Base-by-base conservation (phyloP, 1,284 basidiomycete genomes). In the Heliocybe sulcata region DNA sequence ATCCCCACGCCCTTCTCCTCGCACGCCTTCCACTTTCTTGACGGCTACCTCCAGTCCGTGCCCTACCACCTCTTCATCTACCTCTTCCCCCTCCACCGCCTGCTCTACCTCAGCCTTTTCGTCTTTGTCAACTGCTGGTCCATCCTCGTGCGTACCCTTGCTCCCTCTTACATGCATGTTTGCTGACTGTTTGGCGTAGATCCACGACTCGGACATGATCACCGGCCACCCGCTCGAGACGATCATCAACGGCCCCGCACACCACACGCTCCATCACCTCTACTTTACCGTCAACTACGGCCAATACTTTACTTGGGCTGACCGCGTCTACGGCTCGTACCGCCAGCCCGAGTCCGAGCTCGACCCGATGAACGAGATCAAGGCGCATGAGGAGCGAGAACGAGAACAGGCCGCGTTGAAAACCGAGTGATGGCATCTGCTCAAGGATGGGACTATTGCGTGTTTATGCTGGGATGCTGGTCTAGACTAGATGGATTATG, bases 131-230 rank as follows among this genome's bases (percentile, higher is more conserved):
- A 96, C 73, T 80, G 89, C 65, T 97, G 94, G 94, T 86, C 76
- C 56, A 94, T 98, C 69, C 79, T 96, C 59, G 90, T 92, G 72
- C 61, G 79, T 73, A 16, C 56, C 22, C n/a, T 6, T 16, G 8
- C 16, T 42, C 8, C 38, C 12, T 6, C 12, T 42, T 16, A 42
- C 29, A 31, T 31, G 4, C 3, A 16, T 42, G 16, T 35, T 16
- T 35, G 9, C 33, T 16, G 16, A 35, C 9, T 35, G 9, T 35
- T 35, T 35, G 33, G 38, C 12, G 16, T 61, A 92, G 90, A 99
- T 99, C 63, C 96, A 99, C 70, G 96, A 99, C 71, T 95, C 92
- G n/a, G 97, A 99, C 75, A 98, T 99, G 94, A 87, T 98, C 68
- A 92, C 91, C 49, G 94, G 90, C n/a, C 89, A 93, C 67, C 77